Percentiles rank a stretch among this genome's conserved stretches.
Conservation (phyloP, 2,329 filamentous ascomycete species). For the Botrytis byssoidea region DNA sequence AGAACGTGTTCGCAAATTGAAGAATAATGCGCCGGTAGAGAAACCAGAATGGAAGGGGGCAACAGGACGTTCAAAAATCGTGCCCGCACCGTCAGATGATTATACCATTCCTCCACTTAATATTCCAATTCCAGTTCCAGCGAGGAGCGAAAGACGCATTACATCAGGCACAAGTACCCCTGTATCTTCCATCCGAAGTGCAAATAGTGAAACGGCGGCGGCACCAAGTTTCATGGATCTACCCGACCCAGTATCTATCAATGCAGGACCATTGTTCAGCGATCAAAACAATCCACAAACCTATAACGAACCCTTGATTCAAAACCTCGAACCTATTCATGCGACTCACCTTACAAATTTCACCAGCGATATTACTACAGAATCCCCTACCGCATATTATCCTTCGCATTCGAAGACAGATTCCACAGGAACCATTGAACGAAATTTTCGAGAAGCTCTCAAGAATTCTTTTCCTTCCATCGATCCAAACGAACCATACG, state of each 20-base stretch:
- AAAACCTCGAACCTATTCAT: slow-evolving; percentile 3
- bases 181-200: slow-evolving; percentile 31
- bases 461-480: slow-evolving; percentile 26
- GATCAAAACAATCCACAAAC: slow-evolving; percentile 24
- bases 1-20: slow-evolving; percentile 48
- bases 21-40: slow-evolving; percentile 33
- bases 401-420: slow-evolving; percentile 22
- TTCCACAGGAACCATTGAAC: slow-evolving; percentile 32
- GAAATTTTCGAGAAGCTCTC: slow-evolving; percentile 34
- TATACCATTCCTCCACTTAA: slow-evolving; percentile 54
- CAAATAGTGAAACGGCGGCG: slow-evolving; percentile 33
- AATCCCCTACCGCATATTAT: slow-evolving; percentile 1
- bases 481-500: slow-evolving; percentile 29
- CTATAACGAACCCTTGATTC: slow-evolving; percentile 14
- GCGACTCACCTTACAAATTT: neutral
- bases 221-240: slow-evolving; percentile 28
- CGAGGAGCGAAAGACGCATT: slow-evolving; percentile 47
- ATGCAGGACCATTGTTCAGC: slow-evolving; percentile 25
- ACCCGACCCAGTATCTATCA: slow-evolving; percentile 25
- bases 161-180: slow-evolving; percentile 28
- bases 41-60: slow-evolving; percentile 69
- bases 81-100: slow-evolving; percentile 63
- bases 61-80: slow-evolving; percentile 64
- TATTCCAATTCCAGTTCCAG: slow-evolving; percentile 46
- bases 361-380: neutral